Evolutionary conservation across 73 alveolate species (phyloP).

Genomic region (Symbiodinium natans): DNA sequence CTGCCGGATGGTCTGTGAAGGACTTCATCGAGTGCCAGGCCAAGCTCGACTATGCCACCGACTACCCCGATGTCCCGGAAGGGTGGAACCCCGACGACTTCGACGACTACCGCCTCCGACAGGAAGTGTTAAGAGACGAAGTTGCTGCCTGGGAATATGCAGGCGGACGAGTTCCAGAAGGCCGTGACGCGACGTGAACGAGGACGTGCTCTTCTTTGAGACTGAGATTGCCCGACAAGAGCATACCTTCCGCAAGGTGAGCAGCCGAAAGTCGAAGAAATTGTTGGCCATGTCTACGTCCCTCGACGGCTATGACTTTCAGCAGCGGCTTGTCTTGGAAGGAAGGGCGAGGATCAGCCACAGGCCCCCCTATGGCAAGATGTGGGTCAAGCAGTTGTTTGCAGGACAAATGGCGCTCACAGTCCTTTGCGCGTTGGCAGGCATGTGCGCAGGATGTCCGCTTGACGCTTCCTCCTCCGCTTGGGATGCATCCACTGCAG

Average conservation of each 20-base stretch:
- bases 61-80: background rate
- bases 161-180: background rate
- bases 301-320: background rate
- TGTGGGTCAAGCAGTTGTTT: slow-evolving; percentile 15
- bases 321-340: background rate
- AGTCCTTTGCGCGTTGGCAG: background rate
- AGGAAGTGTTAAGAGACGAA: background rate
- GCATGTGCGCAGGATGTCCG: background rate
- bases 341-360: background rate
- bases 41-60: no score
- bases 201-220: background rate
- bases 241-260: background rate
- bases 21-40: no score
- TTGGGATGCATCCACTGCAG: background rate
- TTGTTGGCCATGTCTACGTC: background rate
- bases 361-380: background rate
- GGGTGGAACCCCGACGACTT: background rate
- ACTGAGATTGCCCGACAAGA: background rate
- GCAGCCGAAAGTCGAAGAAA: slow-evolving; percentile 2
- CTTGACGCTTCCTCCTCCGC: background rate
- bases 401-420: background rate
- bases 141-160: background rate
- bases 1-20: no score
- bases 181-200: background rate
- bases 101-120: background rate